Percentiles rank a stretch among this genome's conserved stretches.
phyloP scores from a whole-genome alignment of 768 basidiomycete species.

The Termitomyces eurrhizus region DNA sequence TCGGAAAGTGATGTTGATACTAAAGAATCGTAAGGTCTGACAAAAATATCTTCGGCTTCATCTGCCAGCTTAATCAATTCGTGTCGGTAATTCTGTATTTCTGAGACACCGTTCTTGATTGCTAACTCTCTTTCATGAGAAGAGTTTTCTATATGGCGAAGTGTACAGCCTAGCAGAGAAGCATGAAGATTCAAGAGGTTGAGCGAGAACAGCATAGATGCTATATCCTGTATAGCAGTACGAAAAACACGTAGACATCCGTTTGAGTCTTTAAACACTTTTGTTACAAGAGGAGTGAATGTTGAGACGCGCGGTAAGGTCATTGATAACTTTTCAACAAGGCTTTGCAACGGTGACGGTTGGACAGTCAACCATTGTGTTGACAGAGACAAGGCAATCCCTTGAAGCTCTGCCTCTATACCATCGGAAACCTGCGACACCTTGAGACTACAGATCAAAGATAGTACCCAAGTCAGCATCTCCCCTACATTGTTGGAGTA shows the following conservation, averaged over 20 bases:
- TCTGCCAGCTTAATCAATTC: conserved; percentile 44
- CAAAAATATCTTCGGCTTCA: conserved; percentile 47
- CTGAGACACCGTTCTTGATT: conserved; percentile 14
- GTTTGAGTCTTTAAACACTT: conserved; percentile 11
- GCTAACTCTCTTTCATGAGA: conserved; percentile 18
- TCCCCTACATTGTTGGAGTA: conserved; percentile 6
- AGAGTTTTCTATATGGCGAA: conserved; percentile 40
- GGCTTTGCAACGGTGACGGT: not conserved
- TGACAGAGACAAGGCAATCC: conserved; percentile 11
- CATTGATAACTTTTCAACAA: conserved; percentile 22
- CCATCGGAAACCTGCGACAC: not conserved
- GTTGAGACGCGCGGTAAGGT: conserved; percentile 22
- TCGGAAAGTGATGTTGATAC: conserved; percentile 1
- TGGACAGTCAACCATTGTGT: conserved; percentile 8
- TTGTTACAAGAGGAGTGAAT: conserved; percentile 16
- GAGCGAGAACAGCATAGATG: conserved; percentile 26
- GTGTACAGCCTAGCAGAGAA: conserved; percentile 48
- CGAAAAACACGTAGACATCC: conserved; percentile 13
- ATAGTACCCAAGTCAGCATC: conserved; percentile 3
- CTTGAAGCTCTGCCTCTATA: conserved; percentile 9
- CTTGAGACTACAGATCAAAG: not conserved
- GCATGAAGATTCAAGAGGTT: conserved; percentile 41
- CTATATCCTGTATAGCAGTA: conserved; percentile 21
- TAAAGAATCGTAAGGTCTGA: conserved; percentile 22
- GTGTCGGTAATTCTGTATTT: conserved; percentile 31